Conservation (phyloP, 2,329 filamentous ascomycete species). For the Colletotrichum sojae region DNA sequence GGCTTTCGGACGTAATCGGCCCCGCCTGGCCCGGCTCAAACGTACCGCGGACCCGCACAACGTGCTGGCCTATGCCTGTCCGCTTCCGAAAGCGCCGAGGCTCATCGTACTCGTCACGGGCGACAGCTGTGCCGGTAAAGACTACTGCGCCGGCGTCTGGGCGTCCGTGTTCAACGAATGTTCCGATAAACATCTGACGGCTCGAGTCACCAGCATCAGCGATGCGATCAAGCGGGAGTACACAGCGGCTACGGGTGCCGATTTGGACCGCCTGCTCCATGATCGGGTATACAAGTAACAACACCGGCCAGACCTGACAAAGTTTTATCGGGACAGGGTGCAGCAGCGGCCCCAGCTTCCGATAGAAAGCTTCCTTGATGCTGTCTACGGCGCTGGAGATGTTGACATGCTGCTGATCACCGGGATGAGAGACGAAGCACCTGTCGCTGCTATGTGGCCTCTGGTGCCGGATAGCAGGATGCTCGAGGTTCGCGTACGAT, state of each 20-base stretch:
- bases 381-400: constrained; percentile 57
- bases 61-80: constrained; percentile 69
- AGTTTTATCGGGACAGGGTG: constrained; percentile 65
- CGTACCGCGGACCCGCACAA: constrained; percentile 61
- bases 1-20: constrained; percentile 70
- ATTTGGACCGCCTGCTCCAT: constrained; percentile 61
- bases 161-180: constrained; percentile 53
- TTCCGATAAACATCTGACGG: constrained; percentile 49
- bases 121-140: constrained; percentile 69
- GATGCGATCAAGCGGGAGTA: constrained; percentile 71
- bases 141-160: constrained; percentile 71
- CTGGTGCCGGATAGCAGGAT: constrained; percentile 66
- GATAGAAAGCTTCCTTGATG: constrained; percentile 64
- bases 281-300: constrained; percentile 75
- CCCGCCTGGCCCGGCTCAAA: constrained; percentile 67
- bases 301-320: constrained; percentile 66
- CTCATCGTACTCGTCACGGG: constrained; percentile 72
- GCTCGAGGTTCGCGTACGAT: constrained; percentile 66
- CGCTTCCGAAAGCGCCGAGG: constrained; percentile 57
- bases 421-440: constrained; percentile 73
- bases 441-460: constrained; percentile 67
- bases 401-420: constrained; percentile 73
- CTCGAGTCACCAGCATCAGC: constrained; percentile 68
- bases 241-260: constrained; percentile 61
- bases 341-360: constrained; percentile 59